Conservation (phyloP, 768 basidiomycete genomes). For the Leucosporidium creatinivorum region DNA sequence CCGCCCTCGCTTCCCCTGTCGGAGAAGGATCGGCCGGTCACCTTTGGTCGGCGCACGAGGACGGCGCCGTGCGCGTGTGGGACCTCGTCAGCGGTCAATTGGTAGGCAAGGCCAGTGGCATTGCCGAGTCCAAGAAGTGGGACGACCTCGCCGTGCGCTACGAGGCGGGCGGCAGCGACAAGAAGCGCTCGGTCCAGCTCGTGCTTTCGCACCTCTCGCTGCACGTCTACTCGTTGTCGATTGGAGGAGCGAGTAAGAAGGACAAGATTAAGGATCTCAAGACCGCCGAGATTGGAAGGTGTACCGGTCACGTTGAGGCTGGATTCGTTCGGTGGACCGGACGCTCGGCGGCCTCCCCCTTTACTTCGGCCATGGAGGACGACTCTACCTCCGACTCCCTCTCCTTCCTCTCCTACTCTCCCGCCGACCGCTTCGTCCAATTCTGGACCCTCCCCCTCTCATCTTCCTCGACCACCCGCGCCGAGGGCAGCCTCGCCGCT, state of each 20-base stretch:
- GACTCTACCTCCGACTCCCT: slow-evolving; percentile 3
- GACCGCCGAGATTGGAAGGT: slow-evolving; percentile 20
- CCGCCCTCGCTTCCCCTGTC: slow-evolving; percentile 23
- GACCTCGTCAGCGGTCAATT: slow-evolving; percentile 4
- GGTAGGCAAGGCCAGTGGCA: slow-evolving; percentile 21
- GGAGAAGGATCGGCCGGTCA: slow-evolving; percentile 9
- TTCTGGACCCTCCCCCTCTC: slow-evolving; percentile 15
- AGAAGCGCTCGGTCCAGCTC: slow-evolving; percentile 21
- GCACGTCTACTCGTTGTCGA: slow-evolving; percentile 21
- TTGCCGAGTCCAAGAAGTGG: slow-evolving; percentile 9
- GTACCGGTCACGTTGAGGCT: slow-evolving; percentile 30
- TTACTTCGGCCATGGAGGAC: slow-evolving; percentile 3
- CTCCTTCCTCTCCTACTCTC: slow-evolving; percentile 26
- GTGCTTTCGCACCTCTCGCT: slow-evolving; percentile 28
- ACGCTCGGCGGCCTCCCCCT: background rate
- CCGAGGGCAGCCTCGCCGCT: slow-evolving; percentile 25
- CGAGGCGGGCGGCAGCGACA: slow-evolving; percentile 6
- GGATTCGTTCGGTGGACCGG: slow-evolving; percentile 21
- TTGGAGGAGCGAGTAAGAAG: slow-evolving; percentile 23
- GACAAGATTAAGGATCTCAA: slow-evolving; percentile 30
- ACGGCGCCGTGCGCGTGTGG: slow-evolving; percentile 29
- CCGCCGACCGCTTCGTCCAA: slow-evolving; percentile 32
- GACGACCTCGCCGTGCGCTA: slow-evolving; percentile 28
- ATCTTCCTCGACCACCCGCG: slow-evolving; percentile 2
- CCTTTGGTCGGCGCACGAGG: slow-evolving; percentile 30